Conservation (phyloP, 73 alveolate genomes). For the Stentor coeruleus region DNA sequence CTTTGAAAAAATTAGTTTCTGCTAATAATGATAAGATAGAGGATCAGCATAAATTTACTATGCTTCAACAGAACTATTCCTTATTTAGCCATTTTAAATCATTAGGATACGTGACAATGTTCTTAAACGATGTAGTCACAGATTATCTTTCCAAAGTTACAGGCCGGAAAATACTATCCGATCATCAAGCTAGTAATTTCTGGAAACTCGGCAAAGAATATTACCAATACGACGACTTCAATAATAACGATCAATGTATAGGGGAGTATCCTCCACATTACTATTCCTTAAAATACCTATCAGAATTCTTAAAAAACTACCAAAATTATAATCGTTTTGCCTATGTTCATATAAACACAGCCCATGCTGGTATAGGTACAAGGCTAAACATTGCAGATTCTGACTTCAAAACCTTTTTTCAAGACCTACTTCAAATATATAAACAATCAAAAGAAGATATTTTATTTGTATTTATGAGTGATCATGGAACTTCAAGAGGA, state of each 20-base stretch:
- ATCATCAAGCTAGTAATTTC: neutral
- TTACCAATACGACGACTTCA: neutral
- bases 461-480: neutral
- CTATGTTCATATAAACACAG: constrained; percentile 25
- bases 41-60: neutral
- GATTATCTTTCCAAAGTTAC: neutral
- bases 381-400: neutral
- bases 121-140: neutral
- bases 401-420: neutral
- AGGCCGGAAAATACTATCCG: neutral
- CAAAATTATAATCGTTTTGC: neutral
- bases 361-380: constrained; percentile 24
- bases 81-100: neutral
- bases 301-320: constrained; percentile 14
- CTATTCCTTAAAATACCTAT: neutral
- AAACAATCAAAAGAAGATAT: neutral
- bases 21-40: neutral
- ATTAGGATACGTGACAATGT: neutral
- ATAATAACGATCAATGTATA: neutral
- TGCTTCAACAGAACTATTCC: neutral
- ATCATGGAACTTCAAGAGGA: constrained; percentile 15
- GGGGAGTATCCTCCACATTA: constrained; percentile 13
- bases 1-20: neutral
- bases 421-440: neutral
- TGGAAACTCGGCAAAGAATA: neutral